phyloP scores from a whole-genome alignment of 441 rosid species.

The Mallotus repandus region DNA sequence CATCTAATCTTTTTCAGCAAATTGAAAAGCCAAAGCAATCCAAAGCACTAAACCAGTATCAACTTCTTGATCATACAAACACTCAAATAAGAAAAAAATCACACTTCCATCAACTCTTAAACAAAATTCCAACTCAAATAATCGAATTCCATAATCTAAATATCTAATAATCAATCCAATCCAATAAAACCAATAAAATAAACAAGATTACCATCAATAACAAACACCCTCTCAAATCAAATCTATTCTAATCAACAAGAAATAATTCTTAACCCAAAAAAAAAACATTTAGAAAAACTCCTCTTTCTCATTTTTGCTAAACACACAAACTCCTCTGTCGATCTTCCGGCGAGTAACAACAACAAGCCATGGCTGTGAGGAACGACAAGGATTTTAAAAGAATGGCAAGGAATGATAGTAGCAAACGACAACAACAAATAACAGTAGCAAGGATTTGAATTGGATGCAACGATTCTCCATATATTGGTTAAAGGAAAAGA shows the following conservation, averaged over 20 bases:
- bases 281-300: too few relatives aligned
- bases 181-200: neutral
- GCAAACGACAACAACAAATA: too few relatives aligned
- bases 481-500: too few relatives aligned
- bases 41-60: too few relatives aligned
- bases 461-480: too few relatives aligned
- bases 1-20: neutral
- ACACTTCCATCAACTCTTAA: neutral
- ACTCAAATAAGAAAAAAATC: neutral
- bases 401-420: too few relatives aligned
- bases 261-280: neutral
- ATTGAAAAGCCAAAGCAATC: neutral
- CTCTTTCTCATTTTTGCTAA: too few relatives aligned
- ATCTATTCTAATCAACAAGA: conserved; percentile 6
- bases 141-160: neutral
- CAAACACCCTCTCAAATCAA: neutral
- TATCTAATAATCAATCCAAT: neutral
- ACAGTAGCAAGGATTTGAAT: too few relatives aligned
- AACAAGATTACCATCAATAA: conserved; percentile 6
- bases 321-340: too few relatives aligned
- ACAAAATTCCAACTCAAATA: conserved; percentile 6
- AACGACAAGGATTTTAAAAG: too few relatives aligned
- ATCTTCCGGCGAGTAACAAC: too few relatives aligned
- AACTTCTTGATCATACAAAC: neutral
- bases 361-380: too few relatives aligned